phyloP scores from a whole-genome alignment of 352 stramenopile genomes.

The Phytophthora boehmeriae region DNA sequence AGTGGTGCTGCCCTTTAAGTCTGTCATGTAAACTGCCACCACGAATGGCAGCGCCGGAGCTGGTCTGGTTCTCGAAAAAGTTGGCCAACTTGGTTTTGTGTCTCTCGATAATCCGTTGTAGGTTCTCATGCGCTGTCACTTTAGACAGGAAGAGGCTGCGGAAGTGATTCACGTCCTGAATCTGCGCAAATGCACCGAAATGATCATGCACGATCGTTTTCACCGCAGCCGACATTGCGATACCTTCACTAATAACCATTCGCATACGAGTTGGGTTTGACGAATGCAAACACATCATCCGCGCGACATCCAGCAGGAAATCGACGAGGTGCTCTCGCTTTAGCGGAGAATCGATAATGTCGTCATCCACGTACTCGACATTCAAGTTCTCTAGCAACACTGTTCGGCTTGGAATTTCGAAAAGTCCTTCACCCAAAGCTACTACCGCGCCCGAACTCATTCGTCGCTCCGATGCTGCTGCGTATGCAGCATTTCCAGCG shows the following conservation, averaged over 20 bases:
- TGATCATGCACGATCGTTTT: constrained; percentile 58
- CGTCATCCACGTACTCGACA: constrained; percentile 55
- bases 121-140: constrained; percentile 4
- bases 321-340: constrained; percentile 51
- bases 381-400: constrained; percentile 70
- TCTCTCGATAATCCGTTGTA: constrained; percentile 36
- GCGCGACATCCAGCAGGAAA: constrained; percentile 54
- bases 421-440: constrained; percentile 34
- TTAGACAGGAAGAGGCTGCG: constrained; percentile 54
- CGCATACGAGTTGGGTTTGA: constrained; percentile 40
- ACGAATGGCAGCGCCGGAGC: constrained; percentile 5
- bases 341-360: constrained; percentile 50
- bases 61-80: constrained; percentile 52
- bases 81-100: constrained; percentile 38
- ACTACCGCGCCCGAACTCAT: not conserved
- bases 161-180: constrained; percentile 72
- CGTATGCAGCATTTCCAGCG: constrained; percentile 32
- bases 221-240: constrained; percentile 65
- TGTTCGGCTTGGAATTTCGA: constrained; percentile 54
- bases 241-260: constrained; percentile 51
- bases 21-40: constrained; percentile 21
- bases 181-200: constrained; percentile 58
- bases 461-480: constrained; percentile 14
- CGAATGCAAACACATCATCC: constrained; percentile 52
- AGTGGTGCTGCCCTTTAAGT: constrained; percentile 4